These are phyloP conservation scores for Sodiomyces alkalinus DNA, from an alignment of 2,329 filamentous ascomycete genomes.

Conservation along the genomic window DNA sequence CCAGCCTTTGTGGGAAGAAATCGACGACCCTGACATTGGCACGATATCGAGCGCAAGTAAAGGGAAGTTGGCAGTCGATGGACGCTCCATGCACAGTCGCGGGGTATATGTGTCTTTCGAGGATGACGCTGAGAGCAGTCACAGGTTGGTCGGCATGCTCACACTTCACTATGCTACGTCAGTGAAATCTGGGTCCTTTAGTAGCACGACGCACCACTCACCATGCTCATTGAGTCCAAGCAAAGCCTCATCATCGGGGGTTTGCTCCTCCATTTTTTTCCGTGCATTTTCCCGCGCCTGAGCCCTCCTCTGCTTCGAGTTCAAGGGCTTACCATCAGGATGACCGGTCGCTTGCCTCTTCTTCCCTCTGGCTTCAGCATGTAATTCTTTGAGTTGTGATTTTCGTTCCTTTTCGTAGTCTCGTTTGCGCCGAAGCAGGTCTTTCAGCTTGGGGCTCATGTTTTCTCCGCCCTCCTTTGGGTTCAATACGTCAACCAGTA, in stretches of 20 bases:
- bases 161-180: constrained; percentile 24
- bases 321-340: constrained; percentile 5
- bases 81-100: constrained; percentile 24
- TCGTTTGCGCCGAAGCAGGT: constrained; percentile 46
- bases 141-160: constrained; percentile 23
- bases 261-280: constrained; percentile 8
- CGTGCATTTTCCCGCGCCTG: neutral
- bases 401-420: constrained; percentile 43
- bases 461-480: constrained; percentile 20
- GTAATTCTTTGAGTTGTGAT: constrained; percentile 20
- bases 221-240: constrained; percentile 16
- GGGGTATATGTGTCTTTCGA: constrained; percentile 22
- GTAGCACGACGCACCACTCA: too few relatives aligned
- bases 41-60: constrained; percentile 58
- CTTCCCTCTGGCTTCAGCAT: constrained; percentile 7
- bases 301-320: constrained; percentile 11
- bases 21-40: constrained; percentile 64
- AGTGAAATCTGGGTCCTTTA: constrained; percentile 6
- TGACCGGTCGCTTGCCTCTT: constrained; percentile 7
- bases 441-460: constrained; percentile 33
- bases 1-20: constrained; percentile 54
- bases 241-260: constrained; percentile 13
- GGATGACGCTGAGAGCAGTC: constrained; percentile 22
- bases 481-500: constrained; percentile 43
- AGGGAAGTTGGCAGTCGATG: constrained; percentile 41